A percentile compares a stretch with the other conserved stretches of the same genome.
Conservation (phyloP, 805 yeast genomes). For the Candida namnaoensis region DNA sequence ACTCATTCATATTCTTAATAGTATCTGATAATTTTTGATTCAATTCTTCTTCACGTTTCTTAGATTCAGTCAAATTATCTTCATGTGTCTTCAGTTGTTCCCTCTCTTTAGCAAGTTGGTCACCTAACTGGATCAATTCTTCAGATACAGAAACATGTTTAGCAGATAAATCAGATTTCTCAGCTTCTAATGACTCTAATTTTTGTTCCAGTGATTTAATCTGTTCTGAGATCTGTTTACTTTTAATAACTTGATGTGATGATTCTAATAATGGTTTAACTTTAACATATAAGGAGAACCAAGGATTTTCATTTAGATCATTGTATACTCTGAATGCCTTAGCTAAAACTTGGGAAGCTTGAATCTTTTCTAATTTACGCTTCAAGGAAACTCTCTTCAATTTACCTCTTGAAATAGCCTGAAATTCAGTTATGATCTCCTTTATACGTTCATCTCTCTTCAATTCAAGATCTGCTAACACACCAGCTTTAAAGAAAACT, state of each 20-base stretch:
- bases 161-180: slow-evolving; percentile 19
- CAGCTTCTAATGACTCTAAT: slow-evolving; percentile 26
- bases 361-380: slow-evolving; percentile 44
- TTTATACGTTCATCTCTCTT: slow-evolving; percentile 60
- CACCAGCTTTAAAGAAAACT: slow-evolving; percentile 93
- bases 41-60: slow-evolving; percentile 28
- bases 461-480: slow-evolving; percentile 81
- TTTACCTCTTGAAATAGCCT: slow-evolving; percentile 59
- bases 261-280: slow-evolving; percentile 71
- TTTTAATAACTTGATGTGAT: slow-evolving; percentile 48
- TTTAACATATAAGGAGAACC: slow-evolving; percentile 69
- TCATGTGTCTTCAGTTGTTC: slow-evolving; percentile 33
- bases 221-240: slow-evolving; percentile 48
- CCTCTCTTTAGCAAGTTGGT: slow-evolving; percentile 21
- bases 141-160: slow-evolving; percentile 17
- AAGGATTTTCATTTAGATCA: slow-evolving; percentile 46
- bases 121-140: too few species aligned
- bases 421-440: slow-evolving; percentile 48
- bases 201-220: slow-evolving; percentile 41
- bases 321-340: slow-evolving; percentile 48
- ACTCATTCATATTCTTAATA: slow-evolving; percentile 13
- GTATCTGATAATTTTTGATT: slow-evolving; percentile 16
- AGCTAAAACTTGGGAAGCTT: slow-evolving; percentile 64
- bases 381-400: slow-evolving; percentile 40
- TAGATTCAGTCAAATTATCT: slow-evolving; percentile 31